A percentile compares a stretch with the other conserved stretches of the same genome.
phyloP scores from a whole-genome alignment of 176 grass and related monocot genomes.

The Triticum timopheevii region DNA sequence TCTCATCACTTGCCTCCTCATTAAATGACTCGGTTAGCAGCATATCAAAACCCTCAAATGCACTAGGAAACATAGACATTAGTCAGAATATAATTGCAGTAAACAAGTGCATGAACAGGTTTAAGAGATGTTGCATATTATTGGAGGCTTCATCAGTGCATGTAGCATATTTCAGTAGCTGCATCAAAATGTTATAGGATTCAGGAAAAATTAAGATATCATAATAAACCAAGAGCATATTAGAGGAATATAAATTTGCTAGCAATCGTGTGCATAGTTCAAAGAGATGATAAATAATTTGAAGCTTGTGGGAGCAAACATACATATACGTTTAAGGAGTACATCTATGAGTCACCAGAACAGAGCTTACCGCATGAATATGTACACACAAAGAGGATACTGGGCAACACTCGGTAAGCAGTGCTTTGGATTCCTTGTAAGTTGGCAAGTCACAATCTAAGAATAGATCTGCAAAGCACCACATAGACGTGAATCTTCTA shows the following conservation, averaged over 20 bases:
- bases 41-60: background rate
- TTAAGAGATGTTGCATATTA: background rate
- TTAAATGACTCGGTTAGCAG: too few relatives aligned
- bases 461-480: background rate
- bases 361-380: background rate
- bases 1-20: too few relatives aligned
- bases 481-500: background rate
- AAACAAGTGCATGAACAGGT: background rate
- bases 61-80: background rate
- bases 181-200: background rate
- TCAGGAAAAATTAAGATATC: background rate
- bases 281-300: background rate
- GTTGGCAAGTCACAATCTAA: background rate
- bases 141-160: background rate
- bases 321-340: too few relatives aligned
- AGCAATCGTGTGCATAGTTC: background rate
- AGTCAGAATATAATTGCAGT: too few relatives aligned
- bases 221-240: background rate
- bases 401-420: background rate
- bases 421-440: background rate
- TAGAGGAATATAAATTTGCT: background rate
- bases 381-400: background rate
- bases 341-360: background rate
- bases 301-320: background rate
- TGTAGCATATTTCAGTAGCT: background rate